Percentiles rank a stretch among this genome's conserved stretches.
These are phyloP conservation scores for Cordyceps sp. DNA, from an alignment of 2,329 filamentous ascomycete species.

Conservation along the genomic window DNA sequence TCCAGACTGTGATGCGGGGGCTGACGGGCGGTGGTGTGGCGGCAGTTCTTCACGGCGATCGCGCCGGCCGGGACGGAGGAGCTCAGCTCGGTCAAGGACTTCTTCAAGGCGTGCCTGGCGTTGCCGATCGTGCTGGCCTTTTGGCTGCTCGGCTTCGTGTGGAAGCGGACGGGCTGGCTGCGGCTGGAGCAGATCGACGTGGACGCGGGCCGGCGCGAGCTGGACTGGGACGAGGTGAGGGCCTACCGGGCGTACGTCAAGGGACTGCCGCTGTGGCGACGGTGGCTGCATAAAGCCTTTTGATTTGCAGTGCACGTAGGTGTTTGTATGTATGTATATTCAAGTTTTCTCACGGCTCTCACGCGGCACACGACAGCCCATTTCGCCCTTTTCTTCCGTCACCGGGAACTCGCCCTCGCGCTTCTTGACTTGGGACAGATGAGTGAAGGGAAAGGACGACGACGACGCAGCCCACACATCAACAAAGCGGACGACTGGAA, in stretches of 20 bases:
- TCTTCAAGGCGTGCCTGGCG: conserved; percentile 38
- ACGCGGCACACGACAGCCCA: too few relatives aligned
- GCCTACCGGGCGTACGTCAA: conserved; percentile 5
- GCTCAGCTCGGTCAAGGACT: conserved; percentile 24
- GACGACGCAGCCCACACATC: too few relatives aligned
- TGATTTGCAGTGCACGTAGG: too few relatives aligned
- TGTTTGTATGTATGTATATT: too few relatives aligned
- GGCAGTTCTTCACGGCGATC: conserved; percentile 30
- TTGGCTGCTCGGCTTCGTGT: conserved; percentile 39
- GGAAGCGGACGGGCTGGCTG: conserved; percentile 49
- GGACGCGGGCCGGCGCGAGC: conserved; percentile 45
- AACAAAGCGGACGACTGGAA: too few relatives aligned
- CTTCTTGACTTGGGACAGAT: too few relatives aligned
- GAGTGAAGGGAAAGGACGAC: too few relatives aligned
- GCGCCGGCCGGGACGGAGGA: conserved; percentile 15
- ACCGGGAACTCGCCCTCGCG: too few relatives aligned
- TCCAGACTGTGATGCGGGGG: too few relatives aligned
- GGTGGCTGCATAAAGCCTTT: conserved; percentile 4
- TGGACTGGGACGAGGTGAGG: conserved; percentile 13
- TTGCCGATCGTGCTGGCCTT: conserved; percentile 35
- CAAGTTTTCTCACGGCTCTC: too few relatives aligned
- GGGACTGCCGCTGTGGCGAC: conserved; percentile 4
- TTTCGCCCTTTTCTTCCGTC: too few relatives aligned
- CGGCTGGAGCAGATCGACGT: conserved; percentile 45
- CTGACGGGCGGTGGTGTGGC: too few relatives aligned